These are phyloP conservation scores for Russula sp. DNA, from an alignment of 768 basidiomycete species.

Conservation along the genomic window DNA sequence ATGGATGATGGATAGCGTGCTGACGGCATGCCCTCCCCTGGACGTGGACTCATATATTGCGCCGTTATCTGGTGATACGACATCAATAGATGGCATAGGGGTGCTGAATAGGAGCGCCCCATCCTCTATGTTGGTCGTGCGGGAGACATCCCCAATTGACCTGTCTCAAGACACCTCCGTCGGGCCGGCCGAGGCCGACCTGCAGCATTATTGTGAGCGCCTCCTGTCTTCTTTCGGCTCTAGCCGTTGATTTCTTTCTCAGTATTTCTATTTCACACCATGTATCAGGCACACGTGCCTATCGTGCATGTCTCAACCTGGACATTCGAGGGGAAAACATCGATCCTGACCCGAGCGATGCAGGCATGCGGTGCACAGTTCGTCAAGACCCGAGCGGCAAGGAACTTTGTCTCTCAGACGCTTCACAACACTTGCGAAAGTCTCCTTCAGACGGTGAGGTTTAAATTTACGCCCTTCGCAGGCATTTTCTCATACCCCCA, in stretches of 20 bases:
- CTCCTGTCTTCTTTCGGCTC: slow-evolving; percentile 16
- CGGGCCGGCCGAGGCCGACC: slow-evolving; percentile 25
- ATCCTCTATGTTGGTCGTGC: slow-evolving; percentile 10
- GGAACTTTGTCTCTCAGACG: slow-evolving; percentile 40
- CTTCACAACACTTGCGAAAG: slow-evolving; percentile 39
- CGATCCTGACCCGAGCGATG: slow-evolving; percentile 44
- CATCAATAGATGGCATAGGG: slow-evolving; percentile 1
- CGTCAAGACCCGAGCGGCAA: slow-evolving; percentile 40
- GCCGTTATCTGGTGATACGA: slow-evolving; percentile 6
- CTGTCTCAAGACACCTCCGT: slow-evolving; percentile 1
- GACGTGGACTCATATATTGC: slow-evolving; percentile 15
- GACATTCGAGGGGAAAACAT: slow-evolving; percentile 41
- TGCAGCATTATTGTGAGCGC: slow-evolving; percentile 44
- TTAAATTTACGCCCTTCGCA: slow-evolving; percentile 19
- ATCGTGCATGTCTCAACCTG: slow-evolving; percentile 48
- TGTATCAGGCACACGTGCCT: slow-evolving; percentile 44
- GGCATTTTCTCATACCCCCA: neutral
- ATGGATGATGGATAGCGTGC: slow-evolving; percentile 10
- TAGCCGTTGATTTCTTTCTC: slow-evolving; percentile 5
- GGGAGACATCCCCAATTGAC: slow-evolving; percentile 14
- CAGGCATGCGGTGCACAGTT: slow-evolving; percentile 51
- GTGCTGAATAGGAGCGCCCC: neutral
- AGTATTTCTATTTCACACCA: slow-evolving; percentile 49
- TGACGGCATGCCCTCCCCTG: slow-evolving; percentile 16
- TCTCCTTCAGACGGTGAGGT: slow-evolving; percentile 45